Evolutionary conservation across 345 rosid genomes (phyloP), one percentile per base, ranked within the genome.

Genomic region (Trapa bicornis): DNA sequence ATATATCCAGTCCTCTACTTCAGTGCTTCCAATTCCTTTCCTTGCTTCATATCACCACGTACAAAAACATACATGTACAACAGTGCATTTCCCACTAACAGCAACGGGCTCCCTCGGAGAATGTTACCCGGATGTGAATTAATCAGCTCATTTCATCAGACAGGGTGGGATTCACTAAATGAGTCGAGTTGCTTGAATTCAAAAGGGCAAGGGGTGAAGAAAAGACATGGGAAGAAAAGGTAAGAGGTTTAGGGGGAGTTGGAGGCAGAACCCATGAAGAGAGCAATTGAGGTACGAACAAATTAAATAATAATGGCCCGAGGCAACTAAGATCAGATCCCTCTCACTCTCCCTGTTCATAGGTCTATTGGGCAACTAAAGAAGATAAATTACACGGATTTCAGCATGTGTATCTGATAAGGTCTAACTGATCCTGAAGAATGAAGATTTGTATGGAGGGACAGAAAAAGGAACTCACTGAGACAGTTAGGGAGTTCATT

Each of bases 221-320:
- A 11, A 7, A 22, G 29, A 22, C 29, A 7, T 13, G 13, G 13
- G 50, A 56, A 70, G 64, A 53, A 61, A 12, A 36, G 5, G 29
- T 4, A 3, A 1, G 6, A 32, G 39, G 38, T 41, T 41, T 6
- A 32, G 48, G 60, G 53, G 13, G 69, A 57, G 70, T 66, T 61
- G 74, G 68, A 61, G 71, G 73, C 66, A 64, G 72, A 66, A 74
- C 67, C 61, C 65, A 80, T 73, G 82, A 67, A 74, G 67, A 75
- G 82, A 77, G 79, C 76, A 82, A 78, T 75, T 48, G 86, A 74
- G 79, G 74, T 84, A 87, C 77, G 84, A 86, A 85, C 78, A 81
- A 86, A 87, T 71, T 71, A 82, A 87, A 75, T 70, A 70, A 41
- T 61, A 74, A 71, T 66, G 82, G 79, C 68, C 77, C 78, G 76